Percentiles rank a stretch among this genome's conserved stretches.
phyloP scores from a whole-genome alignment of 2,329 filamentous ascomycete species.

The Aspergillus hiratsukae region DNA sequence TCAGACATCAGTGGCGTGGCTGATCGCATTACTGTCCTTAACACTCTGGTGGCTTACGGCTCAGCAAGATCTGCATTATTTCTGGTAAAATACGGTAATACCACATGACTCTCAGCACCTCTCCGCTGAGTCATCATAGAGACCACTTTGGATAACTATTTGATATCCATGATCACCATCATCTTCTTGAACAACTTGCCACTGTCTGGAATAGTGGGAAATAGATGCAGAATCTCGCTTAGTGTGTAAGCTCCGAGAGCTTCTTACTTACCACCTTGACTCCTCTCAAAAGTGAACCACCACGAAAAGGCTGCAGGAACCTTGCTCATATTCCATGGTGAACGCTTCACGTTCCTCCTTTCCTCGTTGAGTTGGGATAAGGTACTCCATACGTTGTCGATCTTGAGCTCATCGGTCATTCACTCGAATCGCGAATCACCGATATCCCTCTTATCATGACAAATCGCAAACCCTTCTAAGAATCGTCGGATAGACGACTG shows the following conservation, averaged over 20 bases:
- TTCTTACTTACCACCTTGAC: neutral
- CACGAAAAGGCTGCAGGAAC: too few relatives aligned
- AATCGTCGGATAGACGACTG: conserved; percentile 14
- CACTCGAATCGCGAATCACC: neutral
- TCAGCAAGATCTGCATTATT: neutral
- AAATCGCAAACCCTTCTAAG: conserved; percentile 21
- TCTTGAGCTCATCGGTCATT: neutral
- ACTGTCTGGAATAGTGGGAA: neutral
- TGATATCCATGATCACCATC: neutral
- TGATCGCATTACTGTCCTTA: neutral
- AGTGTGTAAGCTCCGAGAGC: neutral
- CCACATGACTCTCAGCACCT: neutral
- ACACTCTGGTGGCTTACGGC: neutral
- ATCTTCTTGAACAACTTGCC: neutral
- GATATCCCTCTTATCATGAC: conserved; percentile 13
- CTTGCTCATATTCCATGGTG: neutral
- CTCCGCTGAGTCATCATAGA: neutral
- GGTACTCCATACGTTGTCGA: neutral
- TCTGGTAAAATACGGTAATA: neutral
- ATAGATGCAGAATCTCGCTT: neutral
- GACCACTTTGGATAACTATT: neutral
- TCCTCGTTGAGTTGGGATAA: neutral
- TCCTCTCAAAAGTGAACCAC: neutral
- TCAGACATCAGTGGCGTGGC: conserved; percentile 4
- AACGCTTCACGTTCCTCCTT: neutral